Evolutionary conservation across 495 filamentous ascomycete genomes (phyloP), one percentile per base, ranked within the genome.

Genomic region (Chaetomium cochliodes): DNA sequence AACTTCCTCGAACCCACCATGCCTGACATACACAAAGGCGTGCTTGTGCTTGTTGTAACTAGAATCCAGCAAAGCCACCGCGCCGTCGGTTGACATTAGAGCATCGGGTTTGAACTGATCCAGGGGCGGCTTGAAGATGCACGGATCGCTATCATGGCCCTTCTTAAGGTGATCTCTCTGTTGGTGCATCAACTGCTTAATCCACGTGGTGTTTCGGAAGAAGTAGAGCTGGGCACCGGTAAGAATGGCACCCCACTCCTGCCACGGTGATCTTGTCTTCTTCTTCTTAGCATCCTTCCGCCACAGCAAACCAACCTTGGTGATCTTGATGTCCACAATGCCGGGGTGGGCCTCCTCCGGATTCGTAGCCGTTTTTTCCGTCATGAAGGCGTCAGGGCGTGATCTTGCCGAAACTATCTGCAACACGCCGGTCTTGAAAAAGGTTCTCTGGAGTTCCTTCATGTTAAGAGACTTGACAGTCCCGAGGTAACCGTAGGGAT

Each of bases 41-140:
- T 98, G 83, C 74, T 98, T 99, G 75, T 99, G 94, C 74, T 96
- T 97, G 73, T 87, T 96, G 73, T 99, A 99, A 42, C 79, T 88
- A 16, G 84, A 80, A 73, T 99, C 94, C 62, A 92, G 79, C 33
- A 99, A 79, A 13, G 93, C 92, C 16, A 98, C 96, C 3, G 92
- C 91, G 67, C 93, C 88, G 67, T 96, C 87, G 13, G 92, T 97
- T 2, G 93, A 93, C 82, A 99, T 91, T 59, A 96, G 79, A 9
- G 84, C 89, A 74, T 98, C 94, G 8, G 92, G 90, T 69, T 97
- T 97, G 79, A 98, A 98, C 18, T 92, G 84, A 20, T 90, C 86
- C 23, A 99, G 74, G 6, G 94, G 92, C 6, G 94, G 94, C 58
- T 87, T 89, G 78, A 98, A 99, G 15, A 92, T 86, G 23, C 96